Base-by-base conservation (phyloP, 768 basidiomycete genomes). In the Auriculariales sp. region DNA sequence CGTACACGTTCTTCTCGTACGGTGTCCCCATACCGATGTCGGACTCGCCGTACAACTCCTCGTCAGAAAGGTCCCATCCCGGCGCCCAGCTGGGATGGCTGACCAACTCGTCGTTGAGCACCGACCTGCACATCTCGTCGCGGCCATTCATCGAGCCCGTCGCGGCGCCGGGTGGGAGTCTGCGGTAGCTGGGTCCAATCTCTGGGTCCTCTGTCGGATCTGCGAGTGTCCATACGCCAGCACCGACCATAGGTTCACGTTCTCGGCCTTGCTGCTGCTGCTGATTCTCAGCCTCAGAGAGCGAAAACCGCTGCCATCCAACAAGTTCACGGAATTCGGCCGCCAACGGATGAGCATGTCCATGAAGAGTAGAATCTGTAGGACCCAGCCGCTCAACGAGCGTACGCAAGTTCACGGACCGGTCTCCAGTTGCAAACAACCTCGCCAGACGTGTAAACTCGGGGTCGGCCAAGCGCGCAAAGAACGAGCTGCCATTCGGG, bases 31-130 rank as follows among this genome's bases (percentile, higher is more conserved):
- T 92, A 1, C 92, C 79, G 61, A 94, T 92, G 62, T 98, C 94
- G 19, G 91, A 93, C 7, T 91, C 17, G n/a, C n/a, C n/a, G n/a
- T n/a, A n/a, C n/a, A n/a, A n/a, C n/a, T n/a, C n/a, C n/a, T n/a
- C n/a, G n/a, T n/a, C n/a, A n/a, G n/a, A n/a, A n/a, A n/a, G n/a
- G n/a, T n/a, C n/a, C n/a, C n/a, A n/a, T n/a, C n/a, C n/a, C n/a
- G n/a, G n/a, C n/a, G n/a, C 91, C 89, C 92, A 95, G 1, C 92
- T 94, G 3, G 95, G 94, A 63, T 98, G 94, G 12, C 94, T 95
- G 10, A 98, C 91, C 94, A 95, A 98, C 56, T 83, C 78, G 60
- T 98, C 93, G 61, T 99, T 99, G 42, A 99, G 75, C 27, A 99
- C 92, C 27, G 90, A 91, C 62, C 92, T 87, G 61, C 88, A 93